Conservation (phyloP, 106 monocot species). For the Dioscorea alata region DNA sequence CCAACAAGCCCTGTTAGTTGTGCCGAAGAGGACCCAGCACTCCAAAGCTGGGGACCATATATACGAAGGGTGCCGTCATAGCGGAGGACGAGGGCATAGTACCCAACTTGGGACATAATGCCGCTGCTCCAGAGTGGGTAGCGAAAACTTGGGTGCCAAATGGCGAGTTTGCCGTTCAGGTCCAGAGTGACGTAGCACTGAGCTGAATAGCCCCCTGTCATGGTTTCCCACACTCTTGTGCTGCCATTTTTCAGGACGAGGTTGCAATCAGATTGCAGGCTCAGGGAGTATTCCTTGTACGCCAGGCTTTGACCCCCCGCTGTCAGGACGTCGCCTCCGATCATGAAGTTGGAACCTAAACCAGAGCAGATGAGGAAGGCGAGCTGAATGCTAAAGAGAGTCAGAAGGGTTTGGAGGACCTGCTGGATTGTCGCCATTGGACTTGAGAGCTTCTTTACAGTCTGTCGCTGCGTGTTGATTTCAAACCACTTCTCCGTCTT, state of each 20-base stretch:
- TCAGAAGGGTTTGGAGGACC: background rate
- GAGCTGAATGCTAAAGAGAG: background rate
- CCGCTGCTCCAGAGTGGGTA: background rate
- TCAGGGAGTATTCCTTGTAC: conserved; percentile 1
- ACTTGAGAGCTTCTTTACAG: background rate
- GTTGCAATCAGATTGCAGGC: conserved; percentile 13
- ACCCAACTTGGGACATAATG: background rate
- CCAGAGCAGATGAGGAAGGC: background rate
- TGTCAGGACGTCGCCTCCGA: background rate
- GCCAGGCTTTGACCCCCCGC: background rate
- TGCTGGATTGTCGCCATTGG: background rate
- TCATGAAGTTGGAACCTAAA: background rate
- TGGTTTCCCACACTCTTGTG: background rate
- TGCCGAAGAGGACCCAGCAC: background rate
- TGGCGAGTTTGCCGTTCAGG: background rate
- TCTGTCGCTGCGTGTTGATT: background rate
- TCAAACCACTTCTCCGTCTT: background rate
- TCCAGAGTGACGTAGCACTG: background rate
- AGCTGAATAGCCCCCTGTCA: background rate
- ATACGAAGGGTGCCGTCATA: conserved; percentile 3
- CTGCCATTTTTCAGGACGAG: background rate
- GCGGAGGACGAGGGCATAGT: conserved; percentile 7
- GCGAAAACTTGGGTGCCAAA: background rate
- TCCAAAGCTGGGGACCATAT: conserved; percentile 2
- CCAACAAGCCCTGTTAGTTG: background rate